Conservation (phyloP, 2,329 filamentous ascomycete species). For the Fusarium brevicatenulatum region DNA sequence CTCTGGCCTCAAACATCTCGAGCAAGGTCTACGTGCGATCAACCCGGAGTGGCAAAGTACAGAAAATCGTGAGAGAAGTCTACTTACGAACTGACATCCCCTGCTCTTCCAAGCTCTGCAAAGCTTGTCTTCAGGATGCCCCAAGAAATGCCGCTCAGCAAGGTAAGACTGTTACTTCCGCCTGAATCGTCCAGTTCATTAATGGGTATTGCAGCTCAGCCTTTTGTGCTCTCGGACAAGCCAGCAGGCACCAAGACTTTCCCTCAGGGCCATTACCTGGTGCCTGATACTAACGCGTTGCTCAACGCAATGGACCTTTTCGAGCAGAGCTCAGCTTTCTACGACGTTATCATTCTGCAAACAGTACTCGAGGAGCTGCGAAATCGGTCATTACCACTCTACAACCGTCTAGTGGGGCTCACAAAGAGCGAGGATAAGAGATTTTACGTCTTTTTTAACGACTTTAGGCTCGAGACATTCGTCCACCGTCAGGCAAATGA, state of each 20-base stretch:
- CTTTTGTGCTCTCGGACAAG: constrained; percentile 88
- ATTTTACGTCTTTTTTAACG: constrained; percentile 99
- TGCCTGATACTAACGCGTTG: constrained; percentile 96
- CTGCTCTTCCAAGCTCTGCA: constrained; percentile 92
- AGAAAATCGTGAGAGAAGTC: constrained; percentile 97
- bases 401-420: constrained; percentile 89
- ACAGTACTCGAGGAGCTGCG: constrained; percentile 96
- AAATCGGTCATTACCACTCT: constrained; percentile 91
- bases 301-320: constrained; percentile 97
- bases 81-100: constrained; percentile 97
- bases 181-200: neutral
- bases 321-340: constrained; percentile 89
- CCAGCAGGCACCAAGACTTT: constrained; percentile 86
- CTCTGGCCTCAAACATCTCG: constrained; percentile 77
- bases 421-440: constrained; percentile 97
- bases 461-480: constrained; percentile 93
- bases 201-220: constrained; percentile 65
- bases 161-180: constrained; percentile 60
- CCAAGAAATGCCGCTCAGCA: constrained; percentile 83
- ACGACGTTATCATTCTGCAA: constrained; percentile 96
- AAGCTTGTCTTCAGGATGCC: constrained; percentile 76
- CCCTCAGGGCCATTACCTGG: constrained; percentile 88
- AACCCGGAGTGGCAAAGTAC: constrained; percentile 94
- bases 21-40: constrained; percentile 97
- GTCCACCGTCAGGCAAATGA: constrained; percentile 79